These are phyloP conservation scores for Fusarium albidum DNA, from an alignment of 2,329 filamentous ascomycete genomes.

Conservation along the genomic window DNA sequence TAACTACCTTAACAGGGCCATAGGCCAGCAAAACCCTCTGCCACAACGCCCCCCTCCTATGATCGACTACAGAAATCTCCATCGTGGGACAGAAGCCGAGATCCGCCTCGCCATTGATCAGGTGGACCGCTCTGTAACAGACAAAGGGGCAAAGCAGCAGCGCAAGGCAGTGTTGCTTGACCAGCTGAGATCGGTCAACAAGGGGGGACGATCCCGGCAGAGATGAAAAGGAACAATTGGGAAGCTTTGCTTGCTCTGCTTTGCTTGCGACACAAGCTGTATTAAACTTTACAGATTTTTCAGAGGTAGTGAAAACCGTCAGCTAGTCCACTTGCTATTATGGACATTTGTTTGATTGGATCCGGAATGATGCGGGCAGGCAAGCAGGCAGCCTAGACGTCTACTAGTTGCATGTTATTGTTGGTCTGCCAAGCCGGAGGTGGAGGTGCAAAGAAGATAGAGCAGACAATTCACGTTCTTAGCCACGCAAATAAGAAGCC, in stretches of 20 bases:
- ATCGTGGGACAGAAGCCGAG: slow-evolving; percentile 69
- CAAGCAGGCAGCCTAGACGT: neutral
- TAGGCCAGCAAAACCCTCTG: slow-evolving; percentile 8
- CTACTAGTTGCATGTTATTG: no score
- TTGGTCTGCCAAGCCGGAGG: slow-evolving; percentile 7
- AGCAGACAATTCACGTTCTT: neutral
- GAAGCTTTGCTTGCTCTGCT: slow-evolving; percentile 14
- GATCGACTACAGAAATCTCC: slow-evolving; percentile 37
- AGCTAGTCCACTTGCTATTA: slow-evolving; percentile 16
- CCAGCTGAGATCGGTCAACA: slow-evolving; percentile 29
- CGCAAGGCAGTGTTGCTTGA: slow-evolving; percentile 33
- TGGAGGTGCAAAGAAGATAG: slow-evolving; percentile 13
- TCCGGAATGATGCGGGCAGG: neutral
- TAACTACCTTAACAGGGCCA: slow-evolving; percentile 11
- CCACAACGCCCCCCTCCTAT: slow-evolving; percentile 8
- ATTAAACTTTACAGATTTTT: slow-evolving; percentile 11
- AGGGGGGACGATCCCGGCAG: slow-evolving; percentile 6
- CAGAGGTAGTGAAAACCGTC: slow-evolving; percentile 6
- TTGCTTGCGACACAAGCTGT: slow-evolving; percentile 18
- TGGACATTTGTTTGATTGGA: slow-evolving; percentile 15
- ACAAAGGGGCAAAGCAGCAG: slow-evolving; percentile 28
- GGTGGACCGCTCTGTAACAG: slow-evolving; percentile 53
- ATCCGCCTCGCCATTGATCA: slow-evolving; percentile 70
- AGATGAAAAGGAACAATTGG: slow-evolving; percentile 16
- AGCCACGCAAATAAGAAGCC: slow-evolving; percentile 11